Conservation (phyloP, 2,329 filamentous ascomycete genomes). For the Leptographium radiaticola region DNA sequence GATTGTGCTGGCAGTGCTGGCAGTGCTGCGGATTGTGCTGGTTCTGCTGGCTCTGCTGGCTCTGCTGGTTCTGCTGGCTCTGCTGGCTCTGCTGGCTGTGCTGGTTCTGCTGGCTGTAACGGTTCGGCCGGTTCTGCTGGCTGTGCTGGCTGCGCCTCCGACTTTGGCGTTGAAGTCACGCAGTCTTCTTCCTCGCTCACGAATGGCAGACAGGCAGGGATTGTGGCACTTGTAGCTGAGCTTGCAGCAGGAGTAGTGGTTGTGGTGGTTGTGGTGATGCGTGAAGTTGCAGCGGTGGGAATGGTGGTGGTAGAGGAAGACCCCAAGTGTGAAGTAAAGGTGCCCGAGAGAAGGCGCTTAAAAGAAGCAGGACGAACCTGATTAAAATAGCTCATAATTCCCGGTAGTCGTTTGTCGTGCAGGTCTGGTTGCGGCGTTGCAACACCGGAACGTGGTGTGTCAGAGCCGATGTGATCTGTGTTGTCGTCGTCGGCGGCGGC, state of each 20-base stretch:
- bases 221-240: not conserved
- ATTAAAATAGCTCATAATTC: conserved; percentile 95
- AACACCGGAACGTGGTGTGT: conserved; percentile 79
- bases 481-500: conserved; percentile 53
- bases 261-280: conserved; percentile 17
- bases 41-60: conserved; percentile 1
- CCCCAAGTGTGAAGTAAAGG: conserved; percentile 21
- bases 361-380: conserved; percentile 93
- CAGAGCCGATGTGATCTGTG: conserved; percentile 66
- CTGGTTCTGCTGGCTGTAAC: conserved; percentile 7
- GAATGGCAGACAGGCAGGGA: not conserved
- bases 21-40: not conserved
- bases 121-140: not conserved
- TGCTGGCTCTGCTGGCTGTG: not conserved
- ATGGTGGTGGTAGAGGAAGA: conserved; percentile 7
- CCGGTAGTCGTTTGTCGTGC: conserved; percentile 86
- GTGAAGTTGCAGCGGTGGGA: conserved; percentile 8
- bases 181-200: not conserved
- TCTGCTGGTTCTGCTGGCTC: conserved; percentile 6
- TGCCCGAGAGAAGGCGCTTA: conserved; percentile 31
- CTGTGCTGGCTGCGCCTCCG: not conserved
- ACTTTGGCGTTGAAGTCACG: not conserved
- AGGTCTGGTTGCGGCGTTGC: conserved; percentile 89
- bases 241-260: not conserved
- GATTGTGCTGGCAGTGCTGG: not conserved